These are phyloP conservation scores for Lactarius vividus DNA, from an alignment of 768 basidiomycete genomes.

Conservation along the genomic window DNA sequence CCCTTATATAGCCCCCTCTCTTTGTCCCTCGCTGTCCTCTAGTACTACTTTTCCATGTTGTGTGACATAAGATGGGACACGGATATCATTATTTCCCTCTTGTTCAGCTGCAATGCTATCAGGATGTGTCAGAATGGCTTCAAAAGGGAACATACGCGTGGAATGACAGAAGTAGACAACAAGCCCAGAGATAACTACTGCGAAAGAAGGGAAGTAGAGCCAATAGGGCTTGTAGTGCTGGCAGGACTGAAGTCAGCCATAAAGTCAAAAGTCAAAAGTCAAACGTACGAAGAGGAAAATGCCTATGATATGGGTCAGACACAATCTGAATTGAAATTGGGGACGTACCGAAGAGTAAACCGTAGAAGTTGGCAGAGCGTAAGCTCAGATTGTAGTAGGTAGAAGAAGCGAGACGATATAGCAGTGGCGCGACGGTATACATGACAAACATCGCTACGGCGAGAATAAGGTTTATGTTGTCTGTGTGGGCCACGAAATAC, in stretches of 20 bases:
- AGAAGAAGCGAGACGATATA: conserved; percentile 86
- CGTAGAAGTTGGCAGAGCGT: conserved; percentile 84
- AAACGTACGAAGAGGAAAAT: conserved; percentile 52
- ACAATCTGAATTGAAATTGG: conserved; percentile 2
- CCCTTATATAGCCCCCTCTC: not conserved
- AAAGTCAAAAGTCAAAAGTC: not conserved
- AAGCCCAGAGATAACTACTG: conserved; percentile 65
- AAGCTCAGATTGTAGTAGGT: conserved; percentile 83
- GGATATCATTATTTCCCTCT: conserved; percentile 61
- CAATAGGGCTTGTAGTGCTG: conserved; percentile 83
- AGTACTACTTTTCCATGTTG: conserved; percentile 20
- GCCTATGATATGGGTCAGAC: conserved; percentile 31
- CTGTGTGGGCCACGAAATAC: not conserved
- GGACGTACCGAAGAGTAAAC: conserved; percentile 63
- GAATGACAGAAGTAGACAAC: conserved; percentile 85
- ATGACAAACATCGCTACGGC: conserved; percentile 71
- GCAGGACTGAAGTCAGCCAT: conserved; percentile 3
- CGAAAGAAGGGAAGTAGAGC: conserved; percentile 84
- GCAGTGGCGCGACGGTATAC: conserved; percentile 80
- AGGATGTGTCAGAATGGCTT: not conserved
- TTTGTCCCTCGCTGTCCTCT: not conserved
- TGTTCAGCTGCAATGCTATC: conserved; percentile 54
- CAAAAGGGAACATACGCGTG: conserved; percentile 55
- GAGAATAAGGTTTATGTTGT: not conserved
- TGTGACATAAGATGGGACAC: conserved; percentile 55